These are phyloP conservation scores for Cardiospermum halicacabum DNA, from an alignment of 345 rosid species.

Conservation along the genomic window DNA sequence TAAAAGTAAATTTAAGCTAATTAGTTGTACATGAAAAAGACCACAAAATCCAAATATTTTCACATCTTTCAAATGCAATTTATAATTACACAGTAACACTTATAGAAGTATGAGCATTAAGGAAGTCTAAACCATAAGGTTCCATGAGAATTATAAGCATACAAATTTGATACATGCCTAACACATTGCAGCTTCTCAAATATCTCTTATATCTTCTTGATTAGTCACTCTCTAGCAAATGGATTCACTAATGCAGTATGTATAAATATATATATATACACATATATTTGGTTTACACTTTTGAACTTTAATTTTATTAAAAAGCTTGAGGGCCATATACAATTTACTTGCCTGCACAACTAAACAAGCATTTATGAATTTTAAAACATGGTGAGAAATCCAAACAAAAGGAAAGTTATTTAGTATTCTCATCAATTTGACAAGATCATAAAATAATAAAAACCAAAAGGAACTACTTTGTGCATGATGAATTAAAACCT, in stretches of 20 bases:
- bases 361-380: slow-evolving; percentile 9
- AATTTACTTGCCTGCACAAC: slow-evolving; percentile 66
- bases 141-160: slow-evolving; percentile 87
- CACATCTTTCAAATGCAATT: too few relatives aligned
- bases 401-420: not conserved
- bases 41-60: too few relatives aligned
- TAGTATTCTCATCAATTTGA: not conserved
- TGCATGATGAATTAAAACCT: not conserved
- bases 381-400: not conserved
- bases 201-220: slow-evolving; percentile 87
- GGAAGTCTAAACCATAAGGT: slow-evolving; percentile 57
- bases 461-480: not conserved
- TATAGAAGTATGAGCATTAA: not conserved
- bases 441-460: not conserved
- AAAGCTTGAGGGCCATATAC: slow-evolving; percentile 68
- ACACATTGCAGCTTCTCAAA: slow-evolving; percentile 90
- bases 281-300: slow-evolving; percentile 81
- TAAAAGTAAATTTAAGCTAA: too few relatives aligned
- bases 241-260: slow-evolving; percentile 80
- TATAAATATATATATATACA: too few relatives aligned
- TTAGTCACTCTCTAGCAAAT: slow-evolving; percentile 92
- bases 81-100: too few relatives aligned
- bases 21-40: too few relatives aligned
- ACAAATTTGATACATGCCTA: slow-evolving; percentile 81
- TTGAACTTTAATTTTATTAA: slow-evolving; percentile 74